Base-by-base conservation (phyloP, 257 asterid species). In the Solanum paucissectum region DNA sequence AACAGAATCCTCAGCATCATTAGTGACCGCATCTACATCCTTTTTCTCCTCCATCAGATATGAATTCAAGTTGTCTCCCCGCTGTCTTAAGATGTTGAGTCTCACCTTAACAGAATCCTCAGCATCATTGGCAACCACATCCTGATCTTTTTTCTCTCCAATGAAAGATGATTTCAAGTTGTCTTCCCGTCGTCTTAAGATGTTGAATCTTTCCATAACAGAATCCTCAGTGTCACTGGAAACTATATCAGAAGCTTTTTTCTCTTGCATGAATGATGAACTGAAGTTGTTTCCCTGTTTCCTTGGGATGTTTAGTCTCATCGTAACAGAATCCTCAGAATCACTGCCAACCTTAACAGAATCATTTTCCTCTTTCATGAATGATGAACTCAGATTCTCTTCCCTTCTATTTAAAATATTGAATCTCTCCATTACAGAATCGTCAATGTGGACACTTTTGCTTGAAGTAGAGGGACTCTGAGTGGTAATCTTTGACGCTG, bases 91-190 rank as follows among this genome's bases (percentile, higher is more conserved):
- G 90, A 91, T 89, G 87, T 88, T 83, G 86, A 91, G 88, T 90
- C 95, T 93, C 55, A 91, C 88, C 91, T 92, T 87, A 74, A 92
- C 90, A 1, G 96, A 92, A 73, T 93, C 88, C 89, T 94, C 98
- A 20, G 87, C 84, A 76, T 83, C 89, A 87, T 85, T 89, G 87
- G 46, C 49, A 79, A 46, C 81, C 79, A 52, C 68, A 60, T 81
- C 85, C 64, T 37, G 55, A 86, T 46, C 87, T 66, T 83, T 87
- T 89, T 90, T 89, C 83, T 89, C 93, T 23, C 88, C 90, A 33
- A 23, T 37, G 34, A 40, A 83, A 5, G 79, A 40, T 29, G 87
- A 49, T 42, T 89, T 87, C 21, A 46, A 68, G 85, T 58, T 90
- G 27, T 88, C 94, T 86, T 88, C 95, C 14, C 89, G 90, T 36